Base-by-base conservation (phyloP, 2,329 filamentous ascomycete genomes). In the Fusarium sublunatum region DNA sequence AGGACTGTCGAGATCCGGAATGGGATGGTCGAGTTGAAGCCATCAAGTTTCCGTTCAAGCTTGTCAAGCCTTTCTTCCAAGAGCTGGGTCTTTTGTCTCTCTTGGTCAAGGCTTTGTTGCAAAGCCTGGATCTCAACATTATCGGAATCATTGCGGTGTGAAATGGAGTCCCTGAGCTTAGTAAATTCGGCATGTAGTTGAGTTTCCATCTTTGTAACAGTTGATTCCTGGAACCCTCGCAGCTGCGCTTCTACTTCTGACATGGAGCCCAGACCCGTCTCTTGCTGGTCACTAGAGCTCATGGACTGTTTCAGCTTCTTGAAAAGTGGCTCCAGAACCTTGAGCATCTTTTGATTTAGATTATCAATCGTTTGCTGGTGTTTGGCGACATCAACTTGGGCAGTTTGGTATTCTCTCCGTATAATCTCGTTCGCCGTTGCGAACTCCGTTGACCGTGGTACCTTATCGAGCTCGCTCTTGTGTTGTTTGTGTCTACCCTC, bases 1-100 rank as follows among this genome's bases (percentile, higher is more conserved):
- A 64, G 29, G 12, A 29, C 45, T 19, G 55, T 39, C 11, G 49
- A 44, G 19, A 41, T 38, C 29, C 28, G 54, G 12, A 38, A 32
- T 26, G 35, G 28, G 19, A 34, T 40, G 9, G 24, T 31, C 13
- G 53, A 43, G 31, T 53, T 31, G 28, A 47, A 35, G 3, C 73
- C 61, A 8, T 73, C 68, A 7, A 72, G 50, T 28, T 67, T 69
- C 8, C 56, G 54, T 36, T 73, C 69, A 7, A 78, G 61, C 8
- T 35, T 49, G 6, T 65, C 58, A 19, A 66, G 26, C 24, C 49
- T 66, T 19, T 67, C 53, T 46, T 70, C 56, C 28, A 70, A 39
- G 13, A 41, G 28, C n/a, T 42, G 42, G 10, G 44, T 60, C 50
- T 58, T 63, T 31, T 51, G 45, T 22, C 35, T 61, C 31, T 69